Evolutionary conservation across 2,329 filamentous ascomycete species (phyloP).

Genomic region (Lasiodiplodia sp.): DNA sequence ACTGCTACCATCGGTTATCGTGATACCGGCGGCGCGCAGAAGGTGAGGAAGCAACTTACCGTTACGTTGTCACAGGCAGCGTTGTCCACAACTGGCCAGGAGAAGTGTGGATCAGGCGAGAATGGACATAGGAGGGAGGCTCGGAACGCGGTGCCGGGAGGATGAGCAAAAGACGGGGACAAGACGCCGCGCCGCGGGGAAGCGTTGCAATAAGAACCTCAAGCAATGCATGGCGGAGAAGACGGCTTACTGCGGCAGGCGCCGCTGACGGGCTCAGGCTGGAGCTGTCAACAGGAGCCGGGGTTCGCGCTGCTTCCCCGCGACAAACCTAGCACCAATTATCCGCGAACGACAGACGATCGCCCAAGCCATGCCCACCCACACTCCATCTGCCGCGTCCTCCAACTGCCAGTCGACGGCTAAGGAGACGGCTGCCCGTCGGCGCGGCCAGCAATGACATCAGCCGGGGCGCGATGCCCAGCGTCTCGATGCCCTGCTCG

Average conservation of each 20-base stretch:
- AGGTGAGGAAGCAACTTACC: conserved; percentile 7
- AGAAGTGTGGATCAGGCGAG: not conserved
- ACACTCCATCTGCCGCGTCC: not conserved
- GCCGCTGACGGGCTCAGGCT: conserved; percentile 27
- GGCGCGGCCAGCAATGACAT: conserved; percentile 16
- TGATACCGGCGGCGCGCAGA: not conserved
- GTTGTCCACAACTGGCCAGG: conserved; percentile 7
- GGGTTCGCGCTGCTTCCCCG: conserved; percentile 21
- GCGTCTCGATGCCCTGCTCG: not conserved
- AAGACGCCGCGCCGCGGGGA: conserved; percentile 16
- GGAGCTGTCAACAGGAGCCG: not conserved
- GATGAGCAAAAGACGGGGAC: not conserved
- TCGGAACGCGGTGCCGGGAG: conserved; percentile 9
- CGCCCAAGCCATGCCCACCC: conserved; percentile 3
- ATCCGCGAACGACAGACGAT: conserved; percentile 14
- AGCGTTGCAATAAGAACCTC: conserved; percentile 23
- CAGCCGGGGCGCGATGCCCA: conserved; percentile 2
- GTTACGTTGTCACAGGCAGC: conserved; percentile 3
- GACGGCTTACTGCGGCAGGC: conserved; percentile 27
- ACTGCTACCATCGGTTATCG: not conserved
- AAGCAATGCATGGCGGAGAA: conserved; percentile 27
- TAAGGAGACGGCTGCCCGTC: not conserved
- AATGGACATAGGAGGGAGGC: not conserved
- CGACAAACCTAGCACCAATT: conserved; percentile 22
- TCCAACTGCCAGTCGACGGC: conserved; percentile 6